Base-by-base conservation (phyloP, 2,329 filamentous ascomycete genomes). In the Alternaria alternata region DNA sequence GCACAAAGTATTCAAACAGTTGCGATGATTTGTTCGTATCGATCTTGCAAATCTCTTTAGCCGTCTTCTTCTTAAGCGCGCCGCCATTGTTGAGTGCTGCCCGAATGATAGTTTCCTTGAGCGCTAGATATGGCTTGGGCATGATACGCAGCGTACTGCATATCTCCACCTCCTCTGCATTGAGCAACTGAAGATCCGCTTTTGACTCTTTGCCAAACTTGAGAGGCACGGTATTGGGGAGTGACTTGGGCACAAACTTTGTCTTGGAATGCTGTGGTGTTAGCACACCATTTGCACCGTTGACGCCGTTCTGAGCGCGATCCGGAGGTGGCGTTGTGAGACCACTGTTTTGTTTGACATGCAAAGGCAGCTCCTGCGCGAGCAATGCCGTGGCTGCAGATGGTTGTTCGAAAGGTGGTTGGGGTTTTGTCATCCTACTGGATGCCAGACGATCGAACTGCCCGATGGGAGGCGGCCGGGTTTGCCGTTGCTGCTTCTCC, bases 1-100 rank as follows among this genome's bases (percentile, higher is more conserved):
- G 92, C 64, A 96, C 91, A 81, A 97, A 94, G 76, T 97, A 98
- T 78, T 98, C 95, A 79, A 94, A 97, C 59, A 98, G 88, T 66
- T 92, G 86, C 18, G 91, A 89, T 0, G 91, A 90, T 78, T 97
- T 98, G 65, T 91, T 91, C 9, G 88, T 87, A 73, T 98, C 94
- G 53, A 98, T 86, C 75, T 85, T 86, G 74, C 91, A 94, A 26
- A 98, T 89, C 74, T 96, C 91, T 75, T 90, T 91, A 2, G 93
- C 93, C 69, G 94, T 90, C 81, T 97, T 98, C 85, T 95, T 97
- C 84, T 97, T 98, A 7, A 99, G 81, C 12, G 85, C 87, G 1
- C 95, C 95, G 59, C 95, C 94, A 59, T 89, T 89, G 80, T 94
- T 95, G 76, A 97, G 87, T 0, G 94, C 92, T 76, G 98, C 94